These are phyloP conservation scores for Malassezia cuniculi DNA, from an alignment of 1,284 basidiomycete genomes.

Conservation along the genomic window DNA sequence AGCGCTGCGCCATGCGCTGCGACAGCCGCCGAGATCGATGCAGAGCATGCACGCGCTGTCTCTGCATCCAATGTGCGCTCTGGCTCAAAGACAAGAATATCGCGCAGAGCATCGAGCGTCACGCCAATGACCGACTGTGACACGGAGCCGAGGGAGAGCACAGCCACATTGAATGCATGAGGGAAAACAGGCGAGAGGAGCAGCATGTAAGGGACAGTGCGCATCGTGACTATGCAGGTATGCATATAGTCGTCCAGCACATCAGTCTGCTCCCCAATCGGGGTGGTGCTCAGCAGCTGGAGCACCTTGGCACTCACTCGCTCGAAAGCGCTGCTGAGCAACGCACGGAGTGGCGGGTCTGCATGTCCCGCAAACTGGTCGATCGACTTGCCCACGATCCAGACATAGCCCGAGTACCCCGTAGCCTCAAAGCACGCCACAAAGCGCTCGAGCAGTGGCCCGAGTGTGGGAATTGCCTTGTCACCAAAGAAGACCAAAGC, in stretches of 20 bases:
- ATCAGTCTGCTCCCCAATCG: slow-evolving; percentile 8
- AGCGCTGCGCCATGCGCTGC: slow-evolving; percentile 64
- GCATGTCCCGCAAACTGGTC: slow-evolving; percentile 25
- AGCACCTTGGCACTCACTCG: slow-evolving; percentile 20
- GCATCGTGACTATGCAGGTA: slow-evolving; percentile 60
- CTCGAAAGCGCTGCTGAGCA: slow-evolving; percentile 26
- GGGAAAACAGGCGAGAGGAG: slow-evolving; percentile 49
- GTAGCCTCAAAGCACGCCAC: slow-evolving; percentile 64
- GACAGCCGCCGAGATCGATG: slow-evolving; percentile 57
- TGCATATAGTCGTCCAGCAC: slow-evolving; percentile 92
- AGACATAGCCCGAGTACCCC: slow-evolving; percentile 75
- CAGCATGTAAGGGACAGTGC: slow-evolving; percentile 60
- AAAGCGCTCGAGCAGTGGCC: slow-evolving; percentile 64
- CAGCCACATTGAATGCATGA: slow-evolving; percentile 26
- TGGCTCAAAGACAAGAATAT: slow-evolving; percentile 55
- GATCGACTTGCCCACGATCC: slow-evolving; percentile 74
- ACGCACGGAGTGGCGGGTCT: slow-evolving; percentile 15
- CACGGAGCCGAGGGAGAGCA: slow-evolving; percentile 24
- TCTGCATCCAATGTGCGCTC: slow-evolving; percentile 2
- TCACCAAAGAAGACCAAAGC: slow-evolving; percentile 69
- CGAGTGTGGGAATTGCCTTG: slow-evolving; percentile 57
- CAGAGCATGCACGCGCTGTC: slow-evolving; percentile 50
- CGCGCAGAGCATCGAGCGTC: slow-evolving; percentile 65
- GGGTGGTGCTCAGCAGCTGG: slow-evolving; percentile 7
- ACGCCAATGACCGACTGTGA: slow-evolving; percentile 63